Evolutionary conservation across 2,329 filamentous ascomycete genomes (phyloP).

Genomic region (Coniochaeta sp.): DNA sequence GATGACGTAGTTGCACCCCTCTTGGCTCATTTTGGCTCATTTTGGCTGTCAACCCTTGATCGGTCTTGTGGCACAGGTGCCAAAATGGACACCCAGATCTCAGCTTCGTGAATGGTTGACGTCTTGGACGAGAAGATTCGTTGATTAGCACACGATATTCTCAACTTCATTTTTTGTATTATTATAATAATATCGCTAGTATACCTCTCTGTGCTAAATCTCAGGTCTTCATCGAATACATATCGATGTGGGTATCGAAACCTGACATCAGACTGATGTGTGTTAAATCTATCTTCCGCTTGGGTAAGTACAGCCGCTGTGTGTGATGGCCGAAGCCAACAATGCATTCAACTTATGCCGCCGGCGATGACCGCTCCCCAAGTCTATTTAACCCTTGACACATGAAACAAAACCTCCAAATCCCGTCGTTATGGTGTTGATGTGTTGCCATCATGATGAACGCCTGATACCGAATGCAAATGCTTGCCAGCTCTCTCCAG

Average conservation of each 20-base stretch:
- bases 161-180: no score
- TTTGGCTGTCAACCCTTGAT: neutral
- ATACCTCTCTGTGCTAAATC: neutral
- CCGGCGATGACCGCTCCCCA: neutral
- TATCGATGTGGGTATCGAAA: neutral
- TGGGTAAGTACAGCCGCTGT: neutral
- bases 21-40: neutral
- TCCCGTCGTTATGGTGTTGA: neutral
- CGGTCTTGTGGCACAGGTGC: neutral
- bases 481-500: neutral
- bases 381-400: neutral
- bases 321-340: neutral
- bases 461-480: neutral
- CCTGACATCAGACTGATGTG: neutral
- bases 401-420: neutral
- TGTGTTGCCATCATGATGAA: conserved; percentile 1
- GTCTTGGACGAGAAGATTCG: no score
- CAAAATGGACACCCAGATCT: neutral
- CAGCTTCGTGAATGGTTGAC: no score
- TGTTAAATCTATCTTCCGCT: neutral
- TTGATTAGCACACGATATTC: no score
- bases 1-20: neutral
- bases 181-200: neutral
- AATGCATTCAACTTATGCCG: neutral
- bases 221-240: neutral